Percentiles rank a stretch among this genome's conserved stretches.
Conservation (phyloP, 306 rosid genomes). For the Begonia peltatifolia region DNA sequence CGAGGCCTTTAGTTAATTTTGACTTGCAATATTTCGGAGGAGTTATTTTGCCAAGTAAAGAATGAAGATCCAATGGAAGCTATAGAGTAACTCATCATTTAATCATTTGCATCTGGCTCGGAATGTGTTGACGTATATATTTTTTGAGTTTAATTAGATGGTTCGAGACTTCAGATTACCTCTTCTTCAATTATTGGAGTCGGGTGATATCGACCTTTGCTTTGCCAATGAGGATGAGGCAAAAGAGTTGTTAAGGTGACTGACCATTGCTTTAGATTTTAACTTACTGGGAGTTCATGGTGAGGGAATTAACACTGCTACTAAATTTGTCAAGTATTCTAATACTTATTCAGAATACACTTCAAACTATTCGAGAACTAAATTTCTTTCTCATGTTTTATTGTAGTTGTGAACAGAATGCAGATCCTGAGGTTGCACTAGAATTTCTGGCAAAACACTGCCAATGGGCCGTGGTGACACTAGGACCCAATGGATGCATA, state of each 20-base stretch:
- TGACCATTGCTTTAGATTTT: slow-evolving; percentile 2
- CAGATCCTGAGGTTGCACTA: slow-evolving; percentile 41
- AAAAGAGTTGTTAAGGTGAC: slow-evolving; percentile 74
- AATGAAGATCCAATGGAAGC: no score
- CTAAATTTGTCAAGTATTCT: no score
- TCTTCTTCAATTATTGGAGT: slow-evolving; percentile 55
- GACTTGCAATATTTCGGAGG: background rate
- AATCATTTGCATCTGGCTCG: no score
- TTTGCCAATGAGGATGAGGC: slow-evolving; percentile 99
- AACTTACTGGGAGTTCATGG: no score
- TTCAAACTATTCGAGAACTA: no score
- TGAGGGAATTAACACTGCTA: no score
- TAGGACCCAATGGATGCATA: slow-evolving; percentile 73
- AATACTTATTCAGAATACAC: no score
- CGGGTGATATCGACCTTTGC: slow-evolving; percentile 76
- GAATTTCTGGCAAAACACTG: slow-evolving; percentile 68
- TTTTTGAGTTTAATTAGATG: slow-evolving; percentile 48
- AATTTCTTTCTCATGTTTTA: slow-evolving; percentile 7
- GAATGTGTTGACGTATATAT: slow-evolving; percentile 1
- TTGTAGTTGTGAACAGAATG: slow-evolving; percentile 40
- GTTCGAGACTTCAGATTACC: slow-evolving; percentile 56
- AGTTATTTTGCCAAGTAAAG: background rate
- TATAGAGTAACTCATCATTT: no score
- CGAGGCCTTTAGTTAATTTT: no score
- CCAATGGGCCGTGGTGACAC: slow-evolving; percentile 85